Conservation (phyloP, 192 early-diverging fungal genomes). For the Chytriomyces sp. region DNA sequence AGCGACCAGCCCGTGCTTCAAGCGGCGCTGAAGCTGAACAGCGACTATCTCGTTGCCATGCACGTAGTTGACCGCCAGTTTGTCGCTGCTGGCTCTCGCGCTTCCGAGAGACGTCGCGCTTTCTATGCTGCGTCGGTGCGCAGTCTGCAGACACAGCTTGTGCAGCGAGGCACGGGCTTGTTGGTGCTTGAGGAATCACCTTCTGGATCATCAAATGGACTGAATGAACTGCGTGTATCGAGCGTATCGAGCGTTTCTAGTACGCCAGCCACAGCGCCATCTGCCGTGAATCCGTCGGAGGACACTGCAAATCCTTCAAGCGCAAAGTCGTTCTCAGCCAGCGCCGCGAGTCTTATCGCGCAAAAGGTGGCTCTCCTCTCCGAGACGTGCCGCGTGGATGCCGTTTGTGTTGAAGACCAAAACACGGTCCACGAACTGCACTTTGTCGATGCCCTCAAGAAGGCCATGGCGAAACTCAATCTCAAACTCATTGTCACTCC, state of each 20-base stretch:
- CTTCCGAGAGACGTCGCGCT: not conserved
- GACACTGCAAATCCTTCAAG: too few species aligned
- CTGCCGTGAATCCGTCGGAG: too few species aligned
- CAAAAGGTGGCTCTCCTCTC: not conserved
- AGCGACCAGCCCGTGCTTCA: slow-evolving; percentile 25
- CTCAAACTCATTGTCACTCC: not conserved
- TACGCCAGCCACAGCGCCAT: too few species aligned
- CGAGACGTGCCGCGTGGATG: not conserved
- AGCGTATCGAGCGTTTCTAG: too few species aligned
- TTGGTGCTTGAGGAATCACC: not conserved
- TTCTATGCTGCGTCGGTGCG: slow-evolving; percentile 3
- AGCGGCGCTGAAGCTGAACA: slow-evolving; percentile 18
- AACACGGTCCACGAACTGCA: not conserved
- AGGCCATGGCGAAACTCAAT: not conserved
- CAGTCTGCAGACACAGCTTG: not conserved
- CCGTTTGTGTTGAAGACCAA: not conserved
- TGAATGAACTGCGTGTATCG: not conserved
- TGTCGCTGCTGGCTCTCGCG: too few species aligned
- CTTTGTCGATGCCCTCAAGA: not conserved
- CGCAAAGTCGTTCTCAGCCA: too few species aligned
- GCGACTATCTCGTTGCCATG: not conserved
- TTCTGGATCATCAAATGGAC: not conserved
- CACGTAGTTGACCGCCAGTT: slow-evolving; percentile 1
- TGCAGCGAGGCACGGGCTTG: not conserved
- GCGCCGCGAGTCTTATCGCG: not conserved